These are phyloP conservation scores for Candida xyloterini DNA, from an alignment of 805 yeast species.

Conservation along the genomic window DNA sequence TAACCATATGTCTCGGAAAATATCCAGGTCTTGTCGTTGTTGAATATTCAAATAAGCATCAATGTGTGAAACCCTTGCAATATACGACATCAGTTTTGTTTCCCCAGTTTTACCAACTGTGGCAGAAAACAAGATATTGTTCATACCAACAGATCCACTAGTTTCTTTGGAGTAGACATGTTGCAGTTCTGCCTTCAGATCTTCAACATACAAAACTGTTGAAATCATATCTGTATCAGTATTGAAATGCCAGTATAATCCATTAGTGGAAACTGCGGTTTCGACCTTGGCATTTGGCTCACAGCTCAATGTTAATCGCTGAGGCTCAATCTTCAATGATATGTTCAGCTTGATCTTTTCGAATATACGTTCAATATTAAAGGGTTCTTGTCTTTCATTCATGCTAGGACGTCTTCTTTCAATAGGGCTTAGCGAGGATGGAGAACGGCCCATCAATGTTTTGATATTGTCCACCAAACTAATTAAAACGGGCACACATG, in stretches of 20 bases:
- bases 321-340: slow-evolving; percentile 66
- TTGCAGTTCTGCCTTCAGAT: slow-evolving; percentile 69
- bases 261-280: slow-evolving; percentile 73
- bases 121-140: slow-evolving; percentile 47
- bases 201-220: slow-evolving; percentile 47
- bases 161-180: slow-evolving; percentile 89
- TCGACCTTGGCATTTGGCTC: slow-evolving; percentile 93
- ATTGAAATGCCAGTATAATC: slow-evolving; percentile 57
- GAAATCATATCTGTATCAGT: slow-evolving; percentile 43
- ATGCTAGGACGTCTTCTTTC: neutral
- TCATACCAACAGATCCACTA: slow-evolving; percentile 64
- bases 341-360: slow-evolving; percentile 59
- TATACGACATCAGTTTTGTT: slow-evolving; percentile 46
- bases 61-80: slow-evolving; percentile 48
- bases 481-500: slow-evolving; percentile 73
- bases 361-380: slow-evolving; percentile 44
- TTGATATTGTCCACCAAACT: slow-evolving; percentile 55
- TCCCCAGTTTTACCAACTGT: slow-evolving; percentile 41
- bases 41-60: slow-evolving; percentile 68
- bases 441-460: slow-evolving; percentile 39
- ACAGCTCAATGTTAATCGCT: slow-evolving; percentile 76
- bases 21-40: slow-evolving; percentile 81
- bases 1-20: slow-evolving; percentile 82
- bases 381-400: slow-evolving; percentile 10
- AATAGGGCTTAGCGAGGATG: neutral